These are phyloP conservation scores for Chamaecyparis obtusa DNA, from an alignment of 75 land plant species.

Conservation along the genomic window DNA sequence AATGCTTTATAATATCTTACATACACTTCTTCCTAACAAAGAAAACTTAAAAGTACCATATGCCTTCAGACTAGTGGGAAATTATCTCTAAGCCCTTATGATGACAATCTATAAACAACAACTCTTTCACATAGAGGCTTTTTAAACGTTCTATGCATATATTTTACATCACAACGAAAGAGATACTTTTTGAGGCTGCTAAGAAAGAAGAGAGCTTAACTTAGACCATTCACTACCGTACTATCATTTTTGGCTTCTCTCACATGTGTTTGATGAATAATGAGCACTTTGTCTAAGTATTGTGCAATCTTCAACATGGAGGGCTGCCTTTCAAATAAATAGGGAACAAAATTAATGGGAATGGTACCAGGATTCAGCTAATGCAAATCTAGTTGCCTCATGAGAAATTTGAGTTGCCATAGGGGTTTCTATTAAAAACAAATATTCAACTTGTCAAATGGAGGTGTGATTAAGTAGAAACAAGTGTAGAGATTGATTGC, in stretches of 20 bases:
- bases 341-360: slow-evolving; percentile 48
- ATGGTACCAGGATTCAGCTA: slow-evolving; percentile 50
- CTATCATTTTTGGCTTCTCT: slow-evolving; percentile 59
- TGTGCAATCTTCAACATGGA: slow-evolving; percentile 59
- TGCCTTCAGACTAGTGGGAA: slow-evolving; percentile 69
- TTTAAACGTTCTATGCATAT: slow-evolving; percentile 47
- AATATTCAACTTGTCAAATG: slow-evolving; percentile 68
- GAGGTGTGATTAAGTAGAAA: slow-evolving; percentile 70
- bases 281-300: slow-evolving; percentile 49
- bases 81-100: slow-evolving; percentile 66
- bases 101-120: slow-evolving; percentile 36
- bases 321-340: slow-evolving; percentile 40
- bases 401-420: slow-evolving; percentile 80
- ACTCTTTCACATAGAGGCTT: slow-evolving; percentile 52
- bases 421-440: slow-evolving; percentile 62
- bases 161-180: slow-evolving; percentile 62
- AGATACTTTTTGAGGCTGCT: slow-evolving; percentile 35
- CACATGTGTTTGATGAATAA: slow-evolving; percentile 56
- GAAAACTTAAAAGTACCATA: slow-evolving; percentile 48
- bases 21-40: slow-evolving; percentile 49
- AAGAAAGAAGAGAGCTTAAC: slow-evolving; percentile 32
- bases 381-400: slow-evolving; percentile 73
- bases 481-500: slow-evolving; percentile 59
- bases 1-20: slow-evolving; percentile 59
- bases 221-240: slow-evolving; percentile 68